Conservation (phyloP, 352 stramenopile genomes). For the Pythium scleroteichum region DNA sequence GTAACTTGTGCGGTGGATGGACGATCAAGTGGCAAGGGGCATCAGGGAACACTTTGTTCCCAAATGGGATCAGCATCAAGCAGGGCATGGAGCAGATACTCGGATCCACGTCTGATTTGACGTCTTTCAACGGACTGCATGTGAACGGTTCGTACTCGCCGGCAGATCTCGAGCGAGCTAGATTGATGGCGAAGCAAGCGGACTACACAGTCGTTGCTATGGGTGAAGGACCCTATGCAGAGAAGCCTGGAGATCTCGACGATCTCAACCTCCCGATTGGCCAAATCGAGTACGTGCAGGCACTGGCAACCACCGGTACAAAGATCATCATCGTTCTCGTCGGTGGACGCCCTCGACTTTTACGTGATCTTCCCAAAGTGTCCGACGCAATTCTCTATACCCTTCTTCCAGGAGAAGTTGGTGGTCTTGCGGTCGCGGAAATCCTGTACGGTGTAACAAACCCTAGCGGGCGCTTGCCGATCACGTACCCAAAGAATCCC, state of each 20-base stretch:
- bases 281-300: constrained; percentile 45
- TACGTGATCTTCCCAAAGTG: constrained; percentile 33
- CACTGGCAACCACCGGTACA: constrained; percentile 34
- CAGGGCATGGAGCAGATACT: constrained; percentile 23
- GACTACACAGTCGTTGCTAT: constrained; percentile 31
- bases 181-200: constrained; percentile 14
- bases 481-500: constrained; percentile 67
- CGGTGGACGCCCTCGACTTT: constrained; percentile 48
- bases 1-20: constrained; percentile 79
- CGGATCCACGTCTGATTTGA: background rate
- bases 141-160: constrained; percentile 21
- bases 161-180: constrained; percentile 16
- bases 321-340: constrained; percentile 70
- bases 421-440: constrained; percentile 53
- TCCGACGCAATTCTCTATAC: constrained; percentile 50
- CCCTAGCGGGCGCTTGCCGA: constrained; percentile 55
- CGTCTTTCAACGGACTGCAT: constrained; percentile 26
- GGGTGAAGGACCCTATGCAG: constrained; percentile 36
- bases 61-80: constrained; percentile 29
- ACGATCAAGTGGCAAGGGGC: constrained; percentile 72
- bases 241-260: constrained; percentile 66
- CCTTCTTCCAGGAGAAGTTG: constrained; percentile 55
- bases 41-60: constrained; percentile 32
- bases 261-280: constrained; percentile 43
- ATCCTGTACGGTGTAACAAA: constrained; percentile 55